These are phyloP conservation scores for Aspergillus hancockii DNA, from an alignment of 495 filamentous ascomycete species.

Conservation along the genomic window DNA sequence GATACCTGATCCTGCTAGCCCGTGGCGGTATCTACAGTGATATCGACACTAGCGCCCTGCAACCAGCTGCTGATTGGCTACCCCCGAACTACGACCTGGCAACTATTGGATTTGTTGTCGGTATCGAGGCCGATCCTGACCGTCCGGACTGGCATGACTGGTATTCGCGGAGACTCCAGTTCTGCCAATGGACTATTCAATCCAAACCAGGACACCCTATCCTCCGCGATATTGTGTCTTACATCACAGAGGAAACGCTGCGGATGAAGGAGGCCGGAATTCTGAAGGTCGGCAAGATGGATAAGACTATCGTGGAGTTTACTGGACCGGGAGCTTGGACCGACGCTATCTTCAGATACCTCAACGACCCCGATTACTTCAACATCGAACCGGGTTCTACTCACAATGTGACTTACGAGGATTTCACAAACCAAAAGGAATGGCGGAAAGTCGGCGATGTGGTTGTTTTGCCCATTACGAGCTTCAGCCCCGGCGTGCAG, in stretches of 20 bases:
- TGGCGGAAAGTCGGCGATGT: constrained; percentile 90
- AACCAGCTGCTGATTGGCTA: constrained; percentile 84
- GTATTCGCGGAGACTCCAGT: constrained; percentile 95
- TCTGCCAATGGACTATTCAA: constrained; percentile 99
- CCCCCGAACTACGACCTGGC: constrained; percentile 73
- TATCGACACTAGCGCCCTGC: constrained; percentile 87
- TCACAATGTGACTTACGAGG: constrained; percentile 76
- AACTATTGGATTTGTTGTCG: constrained; percentile 81
- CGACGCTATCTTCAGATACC: constrained; percentile 85
- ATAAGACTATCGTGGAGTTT: constrained; percentile 89
- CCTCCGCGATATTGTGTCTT: constrained; percentile 80
- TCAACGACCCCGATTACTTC: constrained; percentile 91
- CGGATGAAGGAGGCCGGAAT: constrained; percentile 69
- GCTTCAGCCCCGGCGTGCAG: constrained; percentile 91
- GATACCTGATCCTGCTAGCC: constrained; percentile 91
- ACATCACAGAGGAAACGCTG: constrained; percentile 80
- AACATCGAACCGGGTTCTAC: constrained; percentile 66
- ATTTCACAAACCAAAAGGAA: constrained; percentile 84
- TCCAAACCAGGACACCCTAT: constrained; percentile 93
- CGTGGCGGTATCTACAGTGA: constrained; percentile 95
- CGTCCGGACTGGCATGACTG: constrained; percentile 89
- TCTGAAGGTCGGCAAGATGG: constrained; percentile 63
- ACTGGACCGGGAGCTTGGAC: constrained; percentile 97
- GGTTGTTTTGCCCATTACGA: constrained; percentile 92
- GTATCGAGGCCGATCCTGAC: constrained; percentile 96